Base-by-base conservation (phyloP, 495 filamentous ascomycete species). In the Glonium stellatum region DNA sequence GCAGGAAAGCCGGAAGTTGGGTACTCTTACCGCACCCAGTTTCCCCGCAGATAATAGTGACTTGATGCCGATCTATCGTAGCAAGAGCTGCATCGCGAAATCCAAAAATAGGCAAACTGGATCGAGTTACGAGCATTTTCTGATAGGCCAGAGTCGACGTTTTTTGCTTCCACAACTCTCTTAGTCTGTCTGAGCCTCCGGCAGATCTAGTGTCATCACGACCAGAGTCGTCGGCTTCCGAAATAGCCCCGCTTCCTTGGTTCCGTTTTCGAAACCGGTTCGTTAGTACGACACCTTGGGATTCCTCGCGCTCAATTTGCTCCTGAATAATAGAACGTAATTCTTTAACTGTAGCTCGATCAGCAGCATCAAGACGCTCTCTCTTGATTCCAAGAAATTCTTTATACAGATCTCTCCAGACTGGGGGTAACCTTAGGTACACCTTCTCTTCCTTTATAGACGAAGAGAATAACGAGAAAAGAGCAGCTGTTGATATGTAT, bases 11-110 rank as follows among this genome's bases (percentile, higher is more conserved):
- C 23, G 93, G 93, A 5, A 96, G 87, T 70, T 98, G 93, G 0
- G 93, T 98, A 75, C 90, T 96, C 77, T 98, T 98, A 55, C 93
- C 93, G 73, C 85, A 96, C 67, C 93, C 93, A 13, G 93, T 98
- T 74, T 97, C 93, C 64, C 92, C 92, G 68, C 90, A 96, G 35
- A 97, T 80, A 56, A 97, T 96, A 6, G 92, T 80, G 5, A 92
- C 85, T 68, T 89, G 93, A 60, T 95, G 78, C 5, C 72, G 72
- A 44, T 88, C 84, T 37, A 96, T 84, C 1, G 87, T 78, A 27
- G 78, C 72, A 8, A 97, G 77, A 27, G 95, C 87, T 13, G 88
- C 80, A 12, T 87, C 75, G 60, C 84, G 86, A 72, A 91, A 96
- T 37, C 80, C 78, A 86, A 89, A 96, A 73, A 98, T 95, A 4